Base-by-base conservation (phyloP, 768 basidiomycete species). In the Rhizopogon vulgaris region DNA sequence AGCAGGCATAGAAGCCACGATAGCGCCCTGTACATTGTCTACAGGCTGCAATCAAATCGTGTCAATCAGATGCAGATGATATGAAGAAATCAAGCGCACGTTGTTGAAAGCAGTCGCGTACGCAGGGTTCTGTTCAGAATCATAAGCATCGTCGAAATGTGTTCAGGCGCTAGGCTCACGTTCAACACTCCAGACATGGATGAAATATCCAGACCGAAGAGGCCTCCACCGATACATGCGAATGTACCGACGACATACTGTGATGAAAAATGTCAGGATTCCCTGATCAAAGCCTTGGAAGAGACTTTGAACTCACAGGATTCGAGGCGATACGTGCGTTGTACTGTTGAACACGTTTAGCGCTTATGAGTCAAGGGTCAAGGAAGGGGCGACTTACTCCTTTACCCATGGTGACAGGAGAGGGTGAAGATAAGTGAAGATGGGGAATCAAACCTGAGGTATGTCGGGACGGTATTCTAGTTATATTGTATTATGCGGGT, bases 131-230 rank as follows among this genome's bases (percentile, higher is more conserved):
- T 69, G 40, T 14, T 27, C 24, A 47, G 24, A 7, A 56, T 51
- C 1, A 32, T 48, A 4, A 30, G 4, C 32, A 46, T 46, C 32
- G 14, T 46, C 45, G 45, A 6, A 22, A 24, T 46, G 8, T 8
- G 8, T 14, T 34, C 9, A 24, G 22, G 22, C 3, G 14, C 18
- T 52, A 25, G 27, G 63, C 71, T 54, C 58, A 82, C 80, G 50
- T 64, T 84, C 57, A 88, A 68, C 48, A 88, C 84, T 7, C 83
- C 85, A 47, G 86, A 85, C 86, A 88, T 88, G 62, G 85, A 88
- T 60, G 85, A 85, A 61, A 89, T 87, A 73, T 89, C 87, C 71
- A 89, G 64, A 65, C 87, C 87, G 62, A 88, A 89, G 36, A 89
- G 78, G 45, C 84, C 84, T 58, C 86, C 85, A 36, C 87, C 86